A percentile compares a stretch with the other conserved stretches of the same genome.
These are phyloP conservation scores for Saraca asoca DNA, from an alignment of 331 rosid species.

Conservation along the genomic window DNA sequence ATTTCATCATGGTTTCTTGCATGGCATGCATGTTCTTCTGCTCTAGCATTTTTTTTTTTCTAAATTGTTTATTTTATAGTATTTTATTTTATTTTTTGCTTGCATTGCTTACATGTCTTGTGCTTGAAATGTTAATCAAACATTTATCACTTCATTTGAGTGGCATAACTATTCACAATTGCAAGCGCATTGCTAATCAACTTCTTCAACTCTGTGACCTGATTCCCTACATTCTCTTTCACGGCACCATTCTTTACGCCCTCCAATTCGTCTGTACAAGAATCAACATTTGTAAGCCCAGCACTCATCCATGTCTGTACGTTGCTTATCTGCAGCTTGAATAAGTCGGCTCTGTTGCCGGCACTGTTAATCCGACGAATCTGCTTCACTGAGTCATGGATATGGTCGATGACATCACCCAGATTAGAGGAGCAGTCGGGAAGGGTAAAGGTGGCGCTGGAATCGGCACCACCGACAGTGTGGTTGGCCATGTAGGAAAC, in stretches of 20 bases:
- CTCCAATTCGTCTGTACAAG: constrained; percentile 85
- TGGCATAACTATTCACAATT: constrained; percentile 67
- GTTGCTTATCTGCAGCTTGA: constrained; percentile 84
- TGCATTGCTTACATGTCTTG: too few relatives aligned
- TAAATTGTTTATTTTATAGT: too few relatives aligned
- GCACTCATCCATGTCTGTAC: constrained; percentile 99
- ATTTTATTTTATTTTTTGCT: too few relatives aligned
- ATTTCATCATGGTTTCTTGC: too few relatives aligned
- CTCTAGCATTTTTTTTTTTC: too few relatives aligned
- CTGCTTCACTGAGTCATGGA: constrained; percentile 83
- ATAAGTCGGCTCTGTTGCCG: constrained; percentile 42
- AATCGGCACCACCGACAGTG: constrained; percentile 52
- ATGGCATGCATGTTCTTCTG: too few relatives aligned
- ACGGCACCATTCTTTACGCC: constrained; percentile 59
- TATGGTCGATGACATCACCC: constrained; percentile 79
- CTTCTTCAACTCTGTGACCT: constrained; percentile 59
- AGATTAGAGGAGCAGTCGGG: constrained; percentile 89
- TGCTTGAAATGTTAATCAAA: too few relatives aligned
- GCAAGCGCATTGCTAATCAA: constrained; percentile 93
- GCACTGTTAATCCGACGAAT: constrained; percentile 56
- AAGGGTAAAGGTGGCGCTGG: constrained; percentile 60
- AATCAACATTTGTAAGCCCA: constrained; percentile 85
- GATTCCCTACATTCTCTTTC: constrained; percentile 54
- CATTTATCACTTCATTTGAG: too few relatives aligned
- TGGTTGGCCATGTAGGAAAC: constrained; percentile 64